phyloP scores from a whole-genome alignment of 2,329 filamentous ascomycete genomes.

The Volutella citrinella region DNA sequence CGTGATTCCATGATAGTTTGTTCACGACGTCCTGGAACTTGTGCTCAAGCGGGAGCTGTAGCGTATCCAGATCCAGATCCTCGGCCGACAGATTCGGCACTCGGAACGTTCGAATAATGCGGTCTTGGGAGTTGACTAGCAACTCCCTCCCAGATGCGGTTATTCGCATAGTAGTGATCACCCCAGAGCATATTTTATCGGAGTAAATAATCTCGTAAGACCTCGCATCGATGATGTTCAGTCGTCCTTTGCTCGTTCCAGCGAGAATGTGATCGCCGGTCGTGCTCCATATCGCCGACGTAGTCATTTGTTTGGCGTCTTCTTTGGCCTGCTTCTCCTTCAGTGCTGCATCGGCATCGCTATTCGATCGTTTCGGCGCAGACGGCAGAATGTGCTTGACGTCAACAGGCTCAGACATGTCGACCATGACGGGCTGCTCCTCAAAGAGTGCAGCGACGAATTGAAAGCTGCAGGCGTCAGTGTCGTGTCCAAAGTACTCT shows the following conservation, averaged over 20 bases:
- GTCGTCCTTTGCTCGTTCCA: slow-evolving; percentile 91
- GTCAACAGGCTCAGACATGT: slow-evolving; percentile 67
- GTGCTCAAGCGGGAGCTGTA: slow-evolving; percentile 90
- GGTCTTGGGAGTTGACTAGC: slow-evolving; percentile 89
- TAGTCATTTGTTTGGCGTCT: slow-evolving; percentile 93
- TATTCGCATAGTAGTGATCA: slow-evolving; percentile 83
- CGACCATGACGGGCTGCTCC: slow-evolving; percentile 85
- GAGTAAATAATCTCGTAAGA: slow-evolving; percentile 84
- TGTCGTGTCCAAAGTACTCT: neutral
- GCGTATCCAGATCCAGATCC: slow-evolving; percentile 76
- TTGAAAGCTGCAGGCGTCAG: slow-evolving; percentile 55
- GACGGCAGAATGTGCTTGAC: slow-evolving; percentile 78
- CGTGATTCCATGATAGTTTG: slow-evolving; percentile 91
- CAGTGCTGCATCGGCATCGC: slow-evolving; percentile 65
- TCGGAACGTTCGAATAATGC: slow-evolving; percentile 89
- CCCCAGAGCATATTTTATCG: slow-evolving; percentile 80
- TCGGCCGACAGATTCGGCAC: slow-evolving; percentile 72
- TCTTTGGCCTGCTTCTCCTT: slow-evolving; percentile 86
- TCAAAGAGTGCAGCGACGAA: slow-evolving; percentile 94
- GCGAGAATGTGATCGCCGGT: slow-evolving; percentile 85
- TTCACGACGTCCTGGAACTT: slow-evolving; percentile 99
- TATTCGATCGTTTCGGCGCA: slow-evolving; percentile 70
- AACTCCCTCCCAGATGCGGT: slow-evolving; percentile 80
- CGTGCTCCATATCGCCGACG: slow-evolving; percentile 83
- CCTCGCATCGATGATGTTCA: slow-evolving; percentile 88